Base-by-base conservation (phyloP, 768 basidiomycete species). In the Guyanaporus albipodus region DNA sequence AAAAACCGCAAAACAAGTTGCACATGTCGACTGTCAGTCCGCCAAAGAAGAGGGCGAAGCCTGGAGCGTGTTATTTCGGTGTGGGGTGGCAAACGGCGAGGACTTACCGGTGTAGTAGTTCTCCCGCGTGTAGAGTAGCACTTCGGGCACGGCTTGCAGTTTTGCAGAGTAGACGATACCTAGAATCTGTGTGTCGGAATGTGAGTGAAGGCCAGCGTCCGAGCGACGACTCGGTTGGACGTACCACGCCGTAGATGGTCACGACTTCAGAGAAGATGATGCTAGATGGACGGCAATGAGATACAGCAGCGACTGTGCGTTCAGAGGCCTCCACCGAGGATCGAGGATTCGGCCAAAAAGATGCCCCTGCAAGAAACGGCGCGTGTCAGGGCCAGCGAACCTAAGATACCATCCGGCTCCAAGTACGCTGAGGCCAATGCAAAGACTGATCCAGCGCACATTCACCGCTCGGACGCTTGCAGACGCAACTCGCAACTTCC, bases 191-290 rank as follows among this genome's bases (percentile, higher is more conserved):
- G 18, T 15, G 9, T 17, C 7, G 15, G 3, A 15, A 21, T 14
- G 8, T 0, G 42, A 14, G 35, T 44, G 17, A 50, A 46, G 6
- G 11, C 2, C 5, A 5, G 34, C 29, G n/a, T 1, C 8, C 4
- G 22, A 14, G 17, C 32, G 14, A 14, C 12, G 4, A 29, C 2
- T 28, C 37, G 9, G 10, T 9, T 37, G 5, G 15, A 76, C 87
- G 49, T 69, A 93, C 91, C 42, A 91, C 90, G 47, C 89, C 96
- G 71, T 98, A 98, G 62, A 99, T 98, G 49, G 95, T 96, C 23
- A 99, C 94, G 61, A 97, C 96, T 73, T 98, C 95, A 68, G 94
- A 97, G 76, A 98, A 97, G 61, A 99, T 97, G 73, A 98, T 92
- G 56, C 95, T 97, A 7, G 8, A 15, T 14, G 35, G 15, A 48